Percentiles rank a stretch among this genome's conserved stretches.
These are phyloP conservation scores for Ogataea populi-albae DNA, from an alignment of 805 yeast species.

Conservation along the genomic window DNA sequence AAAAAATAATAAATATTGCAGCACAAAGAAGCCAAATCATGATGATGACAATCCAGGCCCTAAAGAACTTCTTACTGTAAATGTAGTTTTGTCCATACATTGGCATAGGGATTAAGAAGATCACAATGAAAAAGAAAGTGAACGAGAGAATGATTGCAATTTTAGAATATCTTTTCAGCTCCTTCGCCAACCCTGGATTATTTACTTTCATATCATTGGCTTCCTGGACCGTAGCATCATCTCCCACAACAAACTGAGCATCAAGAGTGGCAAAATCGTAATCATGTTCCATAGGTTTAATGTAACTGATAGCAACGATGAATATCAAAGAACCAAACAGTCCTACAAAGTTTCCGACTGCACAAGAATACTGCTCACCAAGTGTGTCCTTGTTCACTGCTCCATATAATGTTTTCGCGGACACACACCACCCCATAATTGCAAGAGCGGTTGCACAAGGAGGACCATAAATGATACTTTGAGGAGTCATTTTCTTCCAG, in stretches of 20 bases:
- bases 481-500: constrained; percentile 38
- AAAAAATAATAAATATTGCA: constrained; percentile 30
- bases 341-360: constrained; percentile 44
- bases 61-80: constrained; percentile 32
- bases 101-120: constrained; percentile 32
- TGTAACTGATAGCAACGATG: constrained; percentile 27
- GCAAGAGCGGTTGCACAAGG: constrained; percentile 52
- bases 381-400: constrained; percentile 42
- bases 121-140: constrained; percentile 25
- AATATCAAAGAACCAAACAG: constrained; percentile 33
- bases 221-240: constrained; percentile 35
- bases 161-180: constrained; percentile 25
- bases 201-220: constrained; percentile 25
- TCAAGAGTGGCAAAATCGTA: constrained; percentile 29
- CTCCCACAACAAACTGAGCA: constrained; percentile 30
- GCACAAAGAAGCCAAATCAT: constrained; percentile 35
- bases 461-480: constrained; percentile 38
- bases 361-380: constrained; percentile 42
- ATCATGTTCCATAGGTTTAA: constrained; percentile 25
- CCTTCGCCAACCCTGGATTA: constrained; percentile 14
- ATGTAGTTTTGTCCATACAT: constrained; percentile 34
- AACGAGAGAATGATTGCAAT: constrained; percentile 24
- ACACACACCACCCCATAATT: constrained; percentile 44
- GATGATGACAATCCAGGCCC: constrained; percentile 34
- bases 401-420: constrained; percentile 42